Evolutionary conservation across 2,329 filamentous ascomycete species (phyloP), one percentile per base, ranked within the genome.

Genomic region (Trichoderma citrinoviride): DNA sequence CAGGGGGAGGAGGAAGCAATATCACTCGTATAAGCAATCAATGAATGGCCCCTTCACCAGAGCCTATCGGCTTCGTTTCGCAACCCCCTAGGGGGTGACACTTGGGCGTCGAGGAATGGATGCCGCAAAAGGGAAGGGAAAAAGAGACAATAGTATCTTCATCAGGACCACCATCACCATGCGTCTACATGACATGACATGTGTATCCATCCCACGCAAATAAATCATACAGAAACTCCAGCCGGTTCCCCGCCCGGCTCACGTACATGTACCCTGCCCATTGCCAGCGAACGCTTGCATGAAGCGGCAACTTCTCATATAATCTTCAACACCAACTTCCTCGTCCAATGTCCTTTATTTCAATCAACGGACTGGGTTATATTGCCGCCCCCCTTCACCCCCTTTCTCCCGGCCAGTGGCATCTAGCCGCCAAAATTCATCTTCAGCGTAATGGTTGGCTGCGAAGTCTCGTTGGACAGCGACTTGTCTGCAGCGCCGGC

Each of bases 361-460:
- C 10, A 23, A 41, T 19, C 33, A 4, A 25, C 7, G 15, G 12
- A 19, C 10, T 49, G 44, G n/a, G 57, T 62, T 62, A 53, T 56
- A 37, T 29, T 33, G 25, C 17, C n/a, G n/a, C 3, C n/a, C n/a
- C 37, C 25, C 33, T 37, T 41, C 46, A 14, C n/a, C 37, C 25
- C 33, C 25, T 41, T 41, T 65, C 47, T 3, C 33, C 33, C 14
- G 33, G 33, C 33, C 33, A 37, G 33, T 37, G 10, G 33, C 52
- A 54, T 63, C 71, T 71, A 76, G 49, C 80, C 78, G 5, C 86
- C 87, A 83, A 99, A 98, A 76, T 97, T 84, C 91, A 98, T 96
- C 83, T 96, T 95, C 73, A 99, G 78, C 61, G 92, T 92, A 82
- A 99, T 99, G 68, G 82, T 95, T 14, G 95, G 95, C 76, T 86